phyloP scores from a whole-genome alignment of 192 early-diverging fungal genomes.

The Polychytrium aggregatum region DNA sequence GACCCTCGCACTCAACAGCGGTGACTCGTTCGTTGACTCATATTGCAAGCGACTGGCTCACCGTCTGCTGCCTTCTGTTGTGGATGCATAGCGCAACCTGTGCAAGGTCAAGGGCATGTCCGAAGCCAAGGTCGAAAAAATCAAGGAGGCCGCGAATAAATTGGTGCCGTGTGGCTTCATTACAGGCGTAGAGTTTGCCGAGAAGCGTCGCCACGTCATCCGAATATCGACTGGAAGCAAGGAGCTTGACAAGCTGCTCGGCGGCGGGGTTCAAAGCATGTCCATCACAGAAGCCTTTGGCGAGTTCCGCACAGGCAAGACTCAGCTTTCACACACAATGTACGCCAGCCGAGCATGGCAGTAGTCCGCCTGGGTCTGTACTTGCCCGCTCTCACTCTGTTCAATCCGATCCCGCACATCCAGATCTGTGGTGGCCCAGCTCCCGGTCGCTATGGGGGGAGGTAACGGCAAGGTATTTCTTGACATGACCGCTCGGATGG shows the following conservation, averaged over 20 bases:
- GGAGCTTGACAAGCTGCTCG: constrained; percentile 65
- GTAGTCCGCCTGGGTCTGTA: too few relatives aligned
- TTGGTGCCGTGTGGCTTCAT: constrained; percentile 52
- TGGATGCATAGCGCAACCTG: constrained; percentile 42
- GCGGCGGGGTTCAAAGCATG: constrained; percentile 72
- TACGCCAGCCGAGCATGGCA: neutral
- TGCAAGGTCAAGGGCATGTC: constrained; percentile 71
- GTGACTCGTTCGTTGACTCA: constrained; percentile 21
- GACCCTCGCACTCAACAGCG: neutral
- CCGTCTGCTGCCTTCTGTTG: neutral
- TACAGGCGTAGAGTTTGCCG: constrained; percentile 46
- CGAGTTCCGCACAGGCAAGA: constrained; percentile 80
- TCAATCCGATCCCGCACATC: too few relatives aligned
- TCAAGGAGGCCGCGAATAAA: constrained; percentile 69
- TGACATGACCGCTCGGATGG: too few relatives aligned
- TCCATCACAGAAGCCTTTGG: constrained; percentile 82
- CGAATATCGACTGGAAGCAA: constrained; percentile 64
- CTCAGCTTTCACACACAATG: constrained; percentile 68
- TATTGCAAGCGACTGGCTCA: constrained; percentile 64
- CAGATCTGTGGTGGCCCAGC: constrained; percentile 58
- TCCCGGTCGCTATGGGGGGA: constrained; percentile 61
- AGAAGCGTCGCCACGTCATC: constrained; percentile 46
- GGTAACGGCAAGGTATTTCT: constrained; percentile 55
- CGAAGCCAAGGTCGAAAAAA: constrained; percentile 76
- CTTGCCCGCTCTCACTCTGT: too few relatives aligned